A percentile compares a stretch with the other conserved stretches of the same genome.
Conservation (phyloP, 345 rosid species). For the Rubroshorea leprosula region DNA sequence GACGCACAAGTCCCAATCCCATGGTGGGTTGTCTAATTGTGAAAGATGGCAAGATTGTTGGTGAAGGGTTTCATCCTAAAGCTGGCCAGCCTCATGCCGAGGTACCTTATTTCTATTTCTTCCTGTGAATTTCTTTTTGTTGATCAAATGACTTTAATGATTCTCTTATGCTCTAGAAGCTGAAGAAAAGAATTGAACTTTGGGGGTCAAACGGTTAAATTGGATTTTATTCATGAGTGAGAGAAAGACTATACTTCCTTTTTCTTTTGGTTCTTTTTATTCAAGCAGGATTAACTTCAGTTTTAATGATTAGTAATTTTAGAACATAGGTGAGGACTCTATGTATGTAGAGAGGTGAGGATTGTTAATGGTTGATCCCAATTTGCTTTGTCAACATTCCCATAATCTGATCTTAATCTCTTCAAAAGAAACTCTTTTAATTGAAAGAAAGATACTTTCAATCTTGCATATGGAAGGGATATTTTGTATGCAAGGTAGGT, state of each 20-base stretch:
- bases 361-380: not conserved
- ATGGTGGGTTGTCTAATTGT: slow-evolving; percentile 95
- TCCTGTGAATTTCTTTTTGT: not conserved
- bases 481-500: too few species aligned
- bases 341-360: not conserved
- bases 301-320: too few species aligned
- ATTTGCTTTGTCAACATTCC: not conserved
- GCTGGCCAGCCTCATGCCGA: slow-evolving; percentile 97
- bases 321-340: too few species aligned
- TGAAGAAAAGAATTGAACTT: too few species aligned
- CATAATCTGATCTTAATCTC: too few species aligned
- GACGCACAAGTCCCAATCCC: slow-evolving; percentile 90
- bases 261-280: too few species aligned
- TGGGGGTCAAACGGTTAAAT: too few species aligned
- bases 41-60: slow-evolving; percentile 75
- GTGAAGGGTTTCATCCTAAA: slow-evolving; percentile 95
- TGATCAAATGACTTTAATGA: not conserved
- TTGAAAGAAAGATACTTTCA: not conserved
- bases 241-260: too few species aligned
- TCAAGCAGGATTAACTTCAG: too few species aligned
- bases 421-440: not conserved
- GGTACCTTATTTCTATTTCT: slow-evolving; percentile 37
- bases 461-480: not conserved
- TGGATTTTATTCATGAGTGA: too few species aligned
- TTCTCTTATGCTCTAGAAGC: not conserved